Evolutionary conservation across 2,329 filamentous ascomycete genomes (phyloP).

Genomic region (Aspergillus pseudonomiae): DNA sequence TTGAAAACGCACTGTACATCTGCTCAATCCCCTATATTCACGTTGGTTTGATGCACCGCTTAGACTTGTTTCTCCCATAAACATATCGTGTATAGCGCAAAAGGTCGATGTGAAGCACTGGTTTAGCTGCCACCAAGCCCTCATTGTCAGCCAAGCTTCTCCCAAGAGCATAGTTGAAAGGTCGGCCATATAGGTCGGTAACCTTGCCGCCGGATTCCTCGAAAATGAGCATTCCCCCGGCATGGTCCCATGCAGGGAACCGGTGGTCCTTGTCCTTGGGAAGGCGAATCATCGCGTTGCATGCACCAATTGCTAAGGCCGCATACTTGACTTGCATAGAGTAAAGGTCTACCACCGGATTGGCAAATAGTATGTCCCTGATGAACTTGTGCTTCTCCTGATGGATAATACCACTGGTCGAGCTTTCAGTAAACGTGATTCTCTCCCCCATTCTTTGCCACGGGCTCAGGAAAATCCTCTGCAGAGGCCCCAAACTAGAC

Average conservation of each 20-base stretch:
- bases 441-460: neutral
- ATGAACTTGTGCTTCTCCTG: constrained; percentile 5
- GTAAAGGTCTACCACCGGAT: constrained; percentile 8
- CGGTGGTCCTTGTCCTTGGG: constrained; percentile 6
- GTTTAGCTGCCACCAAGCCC: constrained; percentile 12
- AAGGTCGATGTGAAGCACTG: constrained; percentile 8
- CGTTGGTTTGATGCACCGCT: neutral
- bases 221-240: constrained; percentile 14
- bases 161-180: constrained; percentile 11
- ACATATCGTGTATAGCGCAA: neutral
- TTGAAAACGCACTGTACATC: too few relatives aligned
- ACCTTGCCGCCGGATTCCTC: constrained; percentile 14
- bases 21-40: neutral
- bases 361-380: constrained; percentile 4
- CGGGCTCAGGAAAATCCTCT: neutral
- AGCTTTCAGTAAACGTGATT: constrained; percentile 8
- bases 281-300: constrained; percentile 16
- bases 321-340: constrained; percentile 17
- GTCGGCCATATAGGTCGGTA: constrained; percentile 14
- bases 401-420: constrained; percentile 7
- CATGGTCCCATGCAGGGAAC: constrained; percentile 14
- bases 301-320: constrained; percentile 12
- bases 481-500: neutral
- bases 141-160: constrained; percentile 8
- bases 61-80: neutral